A percentile compares a stretch with the other conserved stretches of the same genome.
These are phyloP conservation scores for Alternaria sp. DNA, from an alignment of 2,329 filamentous ascomycete species.

Conservation along the genomic window DNA sequence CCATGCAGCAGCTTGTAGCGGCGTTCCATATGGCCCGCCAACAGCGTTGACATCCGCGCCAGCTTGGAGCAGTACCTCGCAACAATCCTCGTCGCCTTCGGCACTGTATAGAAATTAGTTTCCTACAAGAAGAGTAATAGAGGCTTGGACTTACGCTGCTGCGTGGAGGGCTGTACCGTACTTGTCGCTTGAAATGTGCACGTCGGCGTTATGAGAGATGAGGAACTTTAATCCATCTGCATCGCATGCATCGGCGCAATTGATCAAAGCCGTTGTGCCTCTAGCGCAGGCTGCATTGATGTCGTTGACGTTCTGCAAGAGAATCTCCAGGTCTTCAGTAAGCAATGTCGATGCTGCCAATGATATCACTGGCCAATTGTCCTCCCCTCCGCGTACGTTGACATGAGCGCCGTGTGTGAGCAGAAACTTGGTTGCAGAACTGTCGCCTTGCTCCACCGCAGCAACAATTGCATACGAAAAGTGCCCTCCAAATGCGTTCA, in stretches of 20 bases:
- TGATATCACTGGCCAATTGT: constrained; percentile 25
- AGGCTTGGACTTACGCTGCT: constrained; percentile 20
- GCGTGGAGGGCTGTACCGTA: constrained; percentile 29
- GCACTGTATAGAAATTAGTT: constrained; percentile 8
- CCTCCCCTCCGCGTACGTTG: constrained; percentile 27
- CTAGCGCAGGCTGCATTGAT: constrained; percentile 25
- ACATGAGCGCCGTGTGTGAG: constrained; percentile 27
- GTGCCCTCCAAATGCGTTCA: constrained; percentile 24
- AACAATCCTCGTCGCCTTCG: constrained; percentile 19
- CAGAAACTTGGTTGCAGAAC: constrained; percentile 14
- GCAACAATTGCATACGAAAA: constrained; percentile 26
- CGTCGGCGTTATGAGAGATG: constrained; percentile 19
- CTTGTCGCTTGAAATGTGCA: constrained; percentile 19
- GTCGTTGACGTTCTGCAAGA: constrained; percentile 26
- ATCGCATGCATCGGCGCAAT: constrained; percentile 20
- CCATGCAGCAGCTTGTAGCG: constrained; percentile 24
- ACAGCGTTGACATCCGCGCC: constrained; percentile 25
- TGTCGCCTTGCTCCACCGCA: constrained; percentile 21
- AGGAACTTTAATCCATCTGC: constrained; percentile 23
- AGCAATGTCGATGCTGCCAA: constrained; percentile 20
- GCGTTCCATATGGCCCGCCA: constrained; percentile 23
- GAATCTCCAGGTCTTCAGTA: constrained; percentile 18
- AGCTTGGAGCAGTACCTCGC: constrained; percentile 23
- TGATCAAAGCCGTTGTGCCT: constrained; percentile 30
- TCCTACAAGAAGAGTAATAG: too few relatives aligned